Conservation (phyloP, 768 basidiomycete species). For the Lactifluus volemus region DNA sequence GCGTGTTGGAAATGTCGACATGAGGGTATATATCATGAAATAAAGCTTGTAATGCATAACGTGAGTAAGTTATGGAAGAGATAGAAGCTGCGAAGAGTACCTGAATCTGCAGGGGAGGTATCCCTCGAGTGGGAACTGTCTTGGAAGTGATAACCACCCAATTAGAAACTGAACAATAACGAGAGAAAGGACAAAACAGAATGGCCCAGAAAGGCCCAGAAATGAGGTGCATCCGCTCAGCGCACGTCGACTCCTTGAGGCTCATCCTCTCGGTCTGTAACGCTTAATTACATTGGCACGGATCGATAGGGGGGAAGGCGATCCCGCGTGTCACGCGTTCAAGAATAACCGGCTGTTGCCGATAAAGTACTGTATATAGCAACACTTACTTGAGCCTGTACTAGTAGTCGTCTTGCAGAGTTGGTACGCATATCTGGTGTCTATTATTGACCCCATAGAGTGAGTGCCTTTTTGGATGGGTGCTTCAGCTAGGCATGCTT, state of each 20-base stretch:
- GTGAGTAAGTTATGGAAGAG: background rate
- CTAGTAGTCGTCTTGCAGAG: background rate
- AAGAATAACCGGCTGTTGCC: constrained; percentile 6
- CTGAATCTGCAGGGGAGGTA: background rate
- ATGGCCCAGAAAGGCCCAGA: too few relatives aligned
- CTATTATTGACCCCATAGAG: background rate
- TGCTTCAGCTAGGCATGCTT: background rate
- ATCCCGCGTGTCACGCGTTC: background rate
- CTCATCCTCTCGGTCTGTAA: too few relatives aligned
- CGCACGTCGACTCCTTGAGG: background rate
- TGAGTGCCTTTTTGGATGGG: background rate
- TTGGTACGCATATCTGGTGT: background rate
- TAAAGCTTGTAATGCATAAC: background rate
- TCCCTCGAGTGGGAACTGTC: background rate
- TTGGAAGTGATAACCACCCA: background rate
- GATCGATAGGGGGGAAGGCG: background rate
- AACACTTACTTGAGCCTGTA: background rate
- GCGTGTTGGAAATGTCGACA: background rate
- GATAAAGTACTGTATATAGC: background rate
- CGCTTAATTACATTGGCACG: background rate
- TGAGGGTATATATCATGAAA: background rate
- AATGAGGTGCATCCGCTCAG: constrained; percentile 5
- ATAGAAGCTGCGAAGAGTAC: background rate
- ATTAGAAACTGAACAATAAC: constrained; percentile 4
- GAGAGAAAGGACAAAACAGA: background rate